Evolutionary conservation across 2,329 filamentous ascomycete genomes (phyloP), one percentile per base, ranked within the genome.

Genomic region (Aspergillus sp.): DNA sequence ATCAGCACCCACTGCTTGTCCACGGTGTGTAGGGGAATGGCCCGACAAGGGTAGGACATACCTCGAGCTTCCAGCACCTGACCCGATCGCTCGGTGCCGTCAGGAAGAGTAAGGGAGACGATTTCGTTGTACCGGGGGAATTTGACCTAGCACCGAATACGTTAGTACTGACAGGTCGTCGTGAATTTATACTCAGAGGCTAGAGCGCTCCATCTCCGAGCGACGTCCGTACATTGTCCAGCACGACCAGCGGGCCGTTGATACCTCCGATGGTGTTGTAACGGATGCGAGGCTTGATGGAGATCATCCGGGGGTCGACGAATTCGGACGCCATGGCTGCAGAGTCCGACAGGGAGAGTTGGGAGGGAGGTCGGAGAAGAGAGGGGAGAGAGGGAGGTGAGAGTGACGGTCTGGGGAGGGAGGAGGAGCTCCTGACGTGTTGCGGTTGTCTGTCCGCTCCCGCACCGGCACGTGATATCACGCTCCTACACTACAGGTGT

Each of bases 181-280:
- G 10, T 36, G 35, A 14, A 11, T 14, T 19, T 36, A 32, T 24
- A 14, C 19, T 6, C 16, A 35, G 40, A 47, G 45, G 19, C 22
- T 19, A 30, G 8, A 8, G 20, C 14, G 22, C 16, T 14, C 30
- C 5, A 40, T 24, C 16, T 9, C 45, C 35, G 35, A 38, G 26
- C 26, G 49, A 38, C n/a, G 50, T 55, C 77, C 86, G 63, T 74
- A 95, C 93, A 83, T 95, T 95, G 73, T 97, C 94, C 63, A 99
- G 84, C 70, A 99, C 93, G 71, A 99, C 94, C 75, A 99, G 84
- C 67, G 94, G 94, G 54, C 94, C 94, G 79, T 99, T 99, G 76
- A 99, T 87, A 80, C 93, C 93, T 70, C 91, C 90, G 71, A 99
- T 91, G 65, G 94, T 99, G 81, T 99, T 99, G 85, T 99, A 99